Conservation (phyloP, 768 basidiomycete genomes). For the Tephrocybe rancida region DNA sequence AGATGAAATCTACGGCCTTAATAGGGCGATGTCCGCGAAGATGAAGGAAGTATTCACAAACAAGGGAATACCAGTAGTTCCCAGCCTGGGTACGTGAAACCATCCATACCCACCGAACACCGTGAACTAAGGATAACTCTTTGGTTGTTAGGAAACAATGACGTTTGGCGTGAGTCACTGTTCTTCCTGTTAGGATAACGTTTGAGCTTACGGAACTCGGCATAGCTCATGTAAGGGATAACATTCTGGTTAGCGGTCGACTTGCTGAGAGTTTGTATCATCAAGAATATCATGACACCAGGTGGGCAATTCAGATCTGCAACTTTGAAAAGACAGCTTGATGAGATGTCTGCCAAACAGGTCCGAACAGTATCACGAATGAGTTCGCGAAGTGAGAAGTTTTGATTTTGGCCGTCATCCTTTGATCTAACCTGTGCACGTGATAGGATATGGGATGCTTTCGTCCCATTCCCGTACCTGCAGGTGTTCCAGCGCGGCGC, state of each 20-base stretch:
- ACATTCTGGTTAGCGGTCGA: slow-evolving; percentile 7
- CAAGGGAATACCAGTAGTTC: slow-evolving; percentile 76
- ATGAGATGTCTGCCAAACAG: slow-evolving; percentile 30
- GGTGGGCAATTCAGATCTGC: slow-evolving; percentile 34
- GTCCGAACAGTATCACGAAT: slow-evolving; percentile 69
- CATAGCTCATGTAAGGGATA: slow-evolving; percentile 58
- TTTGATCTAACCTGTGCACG: slow-evolving; percentile 14
- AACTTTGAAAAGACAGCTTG: slow-evolving; percentile 7
- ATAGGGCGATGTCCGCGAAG: slow-evolving; percentile 62
- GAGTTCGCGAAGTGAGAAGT: slow-evolving; percentile 66
- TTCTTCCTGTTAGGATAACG: slow-evolving; percentile 9
- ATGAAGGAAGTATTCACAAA: slow-evolving; percentile 76
- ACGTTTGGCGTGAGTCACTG: slow-evolving; percentile 76
- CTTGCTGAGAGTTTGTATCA: slow-evolving; percentile 18
- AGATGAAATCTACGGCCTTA: slow-evolving; percentile 77
- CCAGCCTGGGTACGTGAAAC: slow-evolving; percentile 63
- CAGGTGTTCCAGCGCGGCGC: slow-evolving; percentile 89
- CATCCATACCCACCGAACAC: neutral
- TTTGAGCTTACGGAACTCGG: slow-evolving; percentile 15
- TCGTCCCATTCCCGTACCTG: slow-evolving; percentile 77
- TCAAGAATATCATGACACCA: slow-evolving; percentile 67
- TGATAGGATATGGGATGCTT: slow-evolving; percentile 74
- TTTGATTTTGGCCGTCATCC: slow-evolving; percentile 11
- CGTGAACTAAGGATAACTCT: neutral
- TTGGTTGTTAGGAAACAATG: slow-evolving; percentile 75